These are phyloP conservation scores for Quercus parvula DNA, from an alignment of 306 rosid genomes.

Conservation along the genomic window DNA sequence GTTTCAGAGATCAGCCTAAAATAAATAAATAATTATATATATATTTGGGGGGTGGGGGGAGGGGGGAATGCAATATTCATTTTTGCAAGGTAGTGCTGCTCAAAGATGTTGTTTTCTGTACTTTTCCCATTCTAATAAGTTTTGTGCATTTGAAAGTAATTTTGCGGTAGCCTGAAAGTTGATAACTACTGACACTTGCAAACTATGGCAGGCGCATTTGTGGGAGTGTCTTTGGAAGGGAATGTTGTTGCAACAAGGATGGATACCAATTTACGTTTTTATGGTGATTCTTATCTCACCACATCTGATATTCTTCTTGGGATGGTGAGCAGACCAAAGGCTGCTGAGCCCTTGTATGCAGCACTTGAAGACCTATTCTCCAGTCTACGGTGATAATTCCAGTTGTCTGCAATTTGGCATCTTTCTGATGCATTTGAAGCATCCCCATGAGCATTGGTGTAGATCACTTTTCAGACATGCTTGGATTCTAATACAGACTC, in stretches of 20 bases:
- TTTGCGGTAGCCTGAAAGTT: slow-evolving; percentile 3
- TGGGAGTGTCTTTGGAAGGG: slow-evolving; percentile 94
- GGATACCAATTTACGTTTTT: slow-evolving; percentile 77
- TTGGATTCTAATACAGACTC: slow-evolving; percentile 16
- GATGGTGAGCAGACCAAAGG: slow-evolving; percentile 76
- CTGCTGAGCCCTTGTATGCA: slow-evolving; percentile 45
- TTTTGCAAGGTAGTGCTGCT: not conserved
- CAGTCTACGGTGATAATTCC: slow-evolving; percentile 35
- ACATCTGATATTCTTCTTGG: slow-evolving; percentile 78
- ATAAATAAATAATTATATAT: slow-evolving; percentile 33
- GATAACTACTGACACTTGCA: slow-evolving; percentile 12
- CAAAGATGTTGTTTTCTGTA: not conserved
- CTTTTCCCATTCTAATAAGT: not conserved
- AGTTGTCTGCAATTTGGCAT: slow-evolving; percentile 9
- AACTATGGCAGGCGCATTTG: slow-evolving; percentile 66
- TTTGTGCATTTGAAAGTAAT: not conserved
- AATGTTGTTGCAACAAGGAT: slow-evolving; percentile 79
- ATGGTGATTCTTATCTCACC: slow-evolving; percentile 90
- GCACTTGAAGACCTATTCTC: slow-evolving; percentile 39
- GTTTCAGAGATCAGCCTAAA: too few relatives aligned
- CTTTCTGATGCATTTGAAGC: slow-evolving; percentile 3
- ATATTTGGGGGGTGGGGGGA: too few relatives aligned
- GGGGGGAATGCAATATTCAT: not conserved
- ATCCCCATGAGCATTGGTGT: slow-evolving; percentile 3
- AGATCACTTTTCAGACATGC: not conserved